Conservation (phyloP, 1,139 yeast species). For the Candida freyschussii region DNA sequence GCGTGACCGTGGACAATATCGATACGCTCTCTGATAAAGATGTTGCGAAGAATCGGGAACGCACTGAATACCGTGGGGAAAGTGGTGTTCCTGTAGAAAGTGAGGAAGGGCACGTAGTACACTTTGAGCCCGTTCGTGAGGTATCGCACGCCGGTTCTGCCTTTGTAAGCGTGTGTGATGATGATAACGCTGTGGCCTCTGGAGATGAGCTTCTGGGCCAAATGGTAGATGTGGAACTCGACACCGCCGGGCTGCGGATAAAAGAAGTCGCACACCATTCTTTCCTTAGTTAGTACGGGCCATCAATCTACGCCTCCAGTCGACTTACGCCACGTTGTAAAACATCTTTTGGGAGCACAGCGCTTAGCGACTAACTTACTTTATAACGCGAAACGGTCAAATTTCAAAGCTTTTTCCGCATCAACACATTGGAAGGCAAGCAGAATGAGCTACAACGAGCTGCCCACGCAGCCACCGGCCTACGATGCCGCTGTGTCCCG, state of each 20-base stretch:
- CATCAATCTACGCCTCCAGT: conserved; percentile 5
- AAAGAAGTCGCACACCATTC: conserved; percentile 95
- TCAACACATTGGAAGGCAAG: not conserved
- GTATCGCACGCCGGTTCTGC: conserved; percentile 74
- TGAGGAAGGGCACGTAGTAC: conserved; percentile 81
- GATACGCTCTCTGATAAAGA: conserved; percentile 77
- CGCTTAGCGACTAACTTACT: not conserved
- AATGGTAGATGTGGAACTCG: conserved; percentile 88
- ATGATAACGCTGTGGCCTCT: conserved; percentile 90
- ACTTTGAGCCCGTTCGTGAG: conserved; percentile 89
- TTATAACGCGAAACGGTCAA: not conserved
- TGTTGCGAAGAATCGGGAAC: conserved; percentile 80
- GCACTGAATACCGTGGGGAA: conserved; percentile 87
- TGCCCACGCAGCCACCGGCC: conserved; percentile 14
- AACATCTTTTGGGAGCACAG: conserved; percentile 4
- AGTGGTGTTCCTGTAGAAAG: conserved; percentile 75
- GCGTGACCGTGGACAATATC: conserved; percentile 96
- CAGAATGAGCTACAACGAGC: conserved; percentile 14
- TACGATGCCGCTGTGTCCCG: conserved; percentile 5
- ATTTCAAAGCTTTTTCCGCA: not conserved
- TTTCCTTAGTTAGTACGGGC: conserved; percentile 23
- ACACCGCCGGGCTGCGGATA: conserved; percentile 99
- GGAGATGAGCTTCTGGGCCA: conserved; percentile 61
- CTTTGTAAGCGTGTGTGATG: conserved; percentile 83
- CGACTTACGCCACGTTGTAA: conserved; percentile 18